Evolutionary conservation across 2,329 filamentous ascomycete species (phyloP).

Genomic region (Fusarium dimerum): DNA sequence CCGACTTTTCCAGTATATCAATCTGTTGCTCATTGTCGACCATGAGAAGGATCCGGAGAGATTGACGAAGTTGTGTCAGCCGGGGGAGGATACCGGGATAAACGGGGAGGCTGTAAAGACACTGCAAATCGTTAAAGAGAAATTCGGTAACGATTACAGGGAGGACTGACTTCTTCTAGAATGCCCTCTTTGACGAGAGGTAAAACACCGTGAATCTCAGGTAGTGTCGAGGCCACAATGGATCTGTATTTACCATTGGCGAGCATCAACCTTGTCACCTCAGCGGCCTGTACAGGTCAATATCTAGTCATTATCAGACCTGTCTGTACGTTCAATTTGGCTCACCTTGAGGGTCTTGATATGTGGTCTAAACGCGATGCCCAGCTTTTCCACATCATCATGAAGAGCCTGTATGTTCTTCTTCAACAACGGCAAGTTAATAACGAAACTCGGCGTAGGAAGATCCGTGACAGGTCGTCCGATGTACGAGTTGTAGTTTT

Average conservation of each 20-base stretch:
- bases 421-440: constrained; percentile 40
- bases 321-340: fast-evolving
- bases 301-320: neutral
- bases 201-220: constrained; percentile 41
- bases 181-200: constrained; percentile 41
- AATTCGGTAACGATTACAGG: neutral
- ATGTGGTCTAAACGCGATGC: constrained; percentile 42
- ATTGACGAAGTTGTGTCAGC: constrained; percentile 30
- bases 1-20: constrained; percentile 27
- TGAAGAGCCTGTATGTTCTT: constrained; percentile 39
- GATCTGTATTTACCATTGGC: constrained; percentile 37
- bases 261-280: constrained; percentile 43
- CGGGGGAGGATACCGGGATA: constrained; percentile 35
- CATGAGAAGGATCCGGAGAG: constrained; percentile 38
- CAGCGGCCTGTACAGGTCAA: constrained; percentile 30
- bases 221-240: constrained; percentile 42
- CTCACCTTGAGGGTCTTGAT: constrained; percentile 47
- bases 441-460: constrained; percentile 41
- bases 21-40: constrained; percentile 39
- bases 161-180: constrained; percentile 37
- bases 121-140: constrained; percentile 13
- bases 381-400: constrained; percentile 39
- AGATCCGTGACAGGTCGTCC: constrained; percentile 36
- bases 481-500: constrained; percentile 37
- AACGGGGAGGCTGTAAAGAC: constrained; percentile 43